These are phyloP conservation scores for Globisporangium echinulatum DNA, from an alignment of 352 stramenopile species.

Conservation along the genomic window DNA sequence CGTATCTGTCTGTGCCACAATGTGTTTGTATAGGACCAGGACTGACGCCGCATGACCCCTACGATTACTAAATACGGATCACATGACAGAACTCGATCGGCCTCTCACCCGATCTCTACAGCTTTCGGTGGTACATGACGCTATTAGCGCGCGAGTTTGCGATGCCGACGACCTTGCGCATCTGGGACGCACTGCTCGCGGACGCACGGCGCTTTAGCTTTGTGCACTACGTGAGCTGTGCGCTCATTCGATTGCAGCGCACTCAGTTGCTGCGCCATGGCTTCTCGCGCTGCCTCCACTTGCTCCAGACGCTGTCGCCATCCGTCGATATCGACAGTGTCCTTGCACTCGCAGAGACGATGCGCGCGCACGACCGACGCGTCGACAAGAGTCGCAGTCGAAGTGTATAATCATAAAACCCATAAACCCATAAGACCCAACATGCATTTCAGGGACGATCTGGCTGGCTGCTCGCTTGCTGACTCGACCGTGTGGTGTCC, in stretches of 20 bases:
- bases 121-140: constrained; percentile 70
- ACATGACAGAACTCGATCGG: constrained; percentile 49
- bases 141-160: constrained; percentile 55
- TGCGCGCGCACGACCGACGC: constrained; percentile 40
- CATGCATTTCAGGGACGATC: neutral
- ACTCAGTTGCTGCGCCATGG: constrained; percentile 23
- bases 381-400: constrained; percentile 18
- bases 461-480: neutral
- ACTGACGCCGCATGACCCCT: constrained; percentile 6
- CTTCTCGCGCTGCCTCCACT: constrained; percentile 37
- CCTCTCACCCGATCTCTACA: constrained; percentile 56
- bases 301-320: constrained; percentile 27
- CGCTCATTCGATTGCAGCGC: constrained; percentile 47
- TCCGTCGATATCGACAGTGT: constrained; percentile 24
- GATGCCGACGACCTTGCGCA: constrained; percentile 40
- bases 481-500: neutral
- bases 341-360: constrained; percentile 33
- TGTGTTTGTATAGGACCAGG: neutral
- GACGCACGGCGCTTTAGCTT: constrained; percentile 65
- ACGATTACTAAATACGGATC: too few relatives aligned
- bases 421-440: neutral
- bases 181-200: constrained; percentile 58
- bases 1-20: neutral
- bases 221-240: constrained; percentile 57
- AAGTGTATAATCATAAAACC: too few relatives aligned